Evolutionary conservation across 371 early-diverging fungal species (phyloP), one percentile per base, ranked within the genome.

Genomic region (Mortierella sp.): DNA sequence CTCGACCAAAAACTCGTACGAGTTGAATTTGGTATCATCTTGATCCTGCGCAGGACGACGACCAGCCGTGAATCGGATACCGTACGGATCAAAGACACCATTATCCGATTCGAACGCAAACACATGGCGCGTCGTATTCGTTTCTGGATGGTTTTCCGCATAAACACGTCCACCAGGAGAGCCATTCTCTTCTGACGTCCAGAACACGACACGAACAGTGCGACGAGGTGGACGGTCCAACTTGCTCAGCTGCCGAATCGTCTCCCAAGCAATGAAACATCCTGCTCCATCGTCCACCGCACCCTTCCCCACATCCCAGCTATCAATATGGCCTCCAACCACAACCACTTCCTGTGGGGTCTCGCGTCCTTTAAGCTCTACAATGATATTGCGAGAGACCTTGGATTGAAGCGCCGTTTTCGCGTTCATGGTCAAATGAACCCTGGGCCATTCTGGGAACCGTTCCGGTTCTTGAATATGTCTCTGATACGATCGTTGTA

Each of bases 291-390:
- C 78, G 46, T 87, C 87, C 42, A 81, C 71, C 1, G 85, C 86
- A 0, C 87, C 87, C 12, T 79, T 80, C 10, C 88, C 88, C 14
- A 84, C 79, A 49, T 87, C 88, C 87, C 87, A 87, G 38, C 83
- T 83, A 59, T 87, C 87, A 65, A 87, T 83, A 64, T 86, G 87
- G 6, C 88, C 88, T 62, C 87, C 82, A 38, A 87, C 51, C 21
- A 85, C 78, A 18, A 87, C 80, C 2, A 86, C 70, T 49, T 87
- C 84, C 19, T 87, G 80, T 9, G 85, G 82, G 0, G 42, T 54
- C 54, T 83, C 84, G 10, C 78, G 57, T 45, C 88, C 88, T 58
- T 79, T 80, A 38, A 87, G 51, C 41, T 87, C 88, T 13, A 83
- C 69, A 48, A 87, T 80, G 24, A 86, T 67, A 65, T 87, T 87